Evolutionary conservation across 2,329 filamentous ascomycete genomes (phyloP).

Genomic region (Alternaria sp.): DNA sequence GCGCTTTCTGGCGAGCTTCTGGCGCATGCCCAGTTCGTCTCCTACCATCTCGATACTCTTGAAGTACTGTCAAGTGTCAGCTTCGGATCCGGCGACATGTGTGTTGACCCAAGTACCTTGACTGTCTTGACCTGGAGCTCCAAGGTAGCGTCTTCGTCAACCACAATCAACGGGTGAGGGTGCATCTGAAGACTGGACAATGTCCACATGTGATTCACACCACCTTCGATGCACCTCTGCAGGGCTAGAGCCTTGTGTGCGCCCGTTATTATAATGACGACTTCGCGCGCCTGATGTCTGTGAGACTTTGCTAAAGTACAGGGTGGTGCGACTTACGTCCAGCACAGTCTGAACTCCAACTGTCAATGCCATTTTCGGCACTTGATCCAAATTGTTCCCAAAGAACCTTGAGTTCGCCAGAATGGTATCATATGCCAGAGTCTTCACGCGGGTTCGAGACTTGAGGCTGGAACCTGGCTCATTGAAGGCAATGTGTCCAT

Average conservation of each 20-base stretch:
- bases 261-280: slow-evolving; percentile 82
- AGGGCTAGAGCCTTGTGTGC: slow-evolving; percentile 82
- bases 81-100: background rate
- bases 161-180: slow-evolving; percentile 81
- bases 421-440: slow-evolving; percentile 85
- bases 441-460: slow-evolving; percentile 84
- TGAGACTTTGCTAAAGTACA: slow-evolving; percentile 27
- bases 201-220: slow-evolving; percentile 91
- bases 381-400: slow-evolving; percentile 73
- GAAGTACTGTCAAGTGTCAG: slow-evolving; percentile 53
- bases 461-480: slow-evolving; percentile 82
- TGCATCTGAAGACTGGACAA: slow-evolving; percentile 82
- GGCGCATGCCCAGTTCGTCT: slow-evolving; percentile 55
- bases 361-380: slow-evolving; percentile 83
- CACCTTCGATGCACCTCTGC: slow-evolving; percentile 81
- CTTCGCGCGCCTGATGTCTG: slow-evolving; percentile 68
- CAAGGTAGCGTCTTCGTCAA: slow-evolving; percentile 74
- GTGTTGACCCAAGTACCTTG: slow-evolving; percentile 36
- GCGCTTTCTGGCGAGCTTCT: slow-evolving; percentile 53
- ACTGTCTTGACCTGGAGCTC: slow-evolving; percentile 58
- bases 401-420: slow-evolving; percentile 88
- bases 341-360: slow-evolving; percentile 86
- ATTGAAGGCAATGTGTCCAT: slow-evolving; percentile 91
- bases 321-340: slow-evolving; percentile 58
- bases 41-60: slow-evolving; percentile 60